Conservation (phyloP, 2,329 filamentous ascomycete species). For the Amauroascus niger region DNA sequence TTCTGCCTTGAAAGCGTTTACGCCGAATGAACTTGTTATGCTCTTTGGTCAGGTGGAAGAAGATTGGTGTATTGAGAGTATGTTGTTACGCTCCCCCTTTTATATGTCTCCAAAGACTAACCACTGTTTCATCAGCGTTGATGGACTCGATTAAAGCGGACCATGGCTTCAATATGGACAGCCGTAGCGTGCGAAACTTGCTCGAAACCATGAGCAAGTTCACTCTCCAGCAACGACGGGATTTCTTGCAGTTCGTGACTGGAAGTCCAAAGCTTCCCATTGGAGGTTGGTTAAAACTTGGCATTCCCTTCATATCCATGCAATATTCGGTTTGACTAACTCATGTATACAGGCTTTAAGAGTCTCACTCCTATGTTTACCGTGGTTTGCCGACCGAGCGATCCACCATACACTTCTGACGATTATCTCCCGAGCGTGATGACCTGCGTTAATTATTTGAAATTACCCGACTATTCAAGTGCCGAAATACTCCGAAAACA, state of each 20-base stretch:
- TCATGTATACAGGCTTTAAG: constrained; percentile 64
- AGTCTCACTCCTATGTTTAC: constrained; percentile 96
- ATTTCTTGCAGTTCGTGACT: constrained; percentile 96
- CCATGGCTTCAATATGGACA: constrained; percentile 97
- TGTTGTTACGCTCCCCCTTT: constrained; percentile 29
- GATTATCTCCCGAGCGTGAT: constrained; percentile 99
- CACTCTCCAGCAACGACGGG: constrained; percentile 61
- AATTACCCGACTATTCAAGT: constrained; percentile 85
- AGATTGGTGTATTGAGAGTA: constrained; percentile 96
- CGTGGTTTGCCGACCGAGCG: constrained; percentile 97
- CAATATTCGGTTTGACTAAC: not conserved
- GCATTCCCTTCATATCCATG: not conserved
- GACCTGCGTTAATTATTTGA: constrained; percentile 99
- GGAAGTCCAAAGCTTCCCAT: constrained; percentile 97
- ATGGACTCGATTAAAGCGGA: constrained; percentile 99
- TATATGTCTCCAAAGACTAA: constrained; percentile 1
- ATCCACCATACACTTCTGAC: constrained; percentile 83
- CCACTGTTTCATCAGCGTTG: constrained; percentile 50
- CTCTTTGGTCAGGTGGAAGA: constrained; percentile 88
- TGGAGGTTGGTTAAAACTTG: constrained; percentile 57
- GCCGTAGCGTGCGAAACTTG: constrained; percentile 85
- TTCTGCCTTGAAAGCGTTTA: constrained; percentile 83
- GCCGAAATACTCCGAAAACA: constrained; percentile 67
- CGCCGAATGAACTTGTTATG: constrained; percentile 86
- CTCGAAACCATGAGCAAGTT: constrained; percentile 92